A percentile compares a stretch with the other conserved stretches of the same genome.
phyloP scores from a whole-genome alignment of 2,329 filamentous ascomycete species.

The Clonostachys byssicola region DNA sequence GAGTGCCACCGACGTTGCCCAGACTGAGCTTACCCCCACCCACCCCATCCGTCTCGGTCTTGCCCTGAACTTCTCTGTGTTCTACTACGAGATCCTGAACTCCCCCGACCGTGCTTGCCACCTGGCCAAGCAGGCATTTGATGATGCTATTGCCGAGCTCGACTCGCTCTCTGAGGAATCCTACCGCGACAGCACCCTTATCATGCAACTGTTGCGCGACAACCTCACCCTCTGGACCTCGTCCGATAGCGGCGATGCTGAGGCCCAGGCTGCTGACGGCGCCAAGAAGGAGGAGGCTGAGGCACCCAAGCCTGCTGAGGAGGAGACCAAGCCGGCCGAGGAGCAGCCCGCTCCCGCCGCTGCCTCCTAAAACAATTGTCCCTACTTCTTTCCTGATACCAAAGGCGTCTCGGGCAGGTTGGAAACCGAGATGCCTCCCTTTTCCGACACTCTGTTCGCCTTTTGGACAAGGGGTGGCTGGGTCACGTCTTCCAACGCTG shows the following conservation, averaged over 20 bases:
- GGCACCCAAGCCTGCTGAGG: conserved; percentile 32
- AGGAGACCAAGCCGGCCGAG: conserved; percentile 35
- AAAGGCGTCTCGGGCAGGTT: conserved; percentile 27
- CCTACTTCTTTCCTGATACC: conserved; percentile 24
- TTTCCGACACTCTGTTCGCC: conserved; percentile 14
- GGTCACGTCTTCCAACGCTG: conserved; percentile 10
- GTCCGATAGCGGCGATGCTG: conserved; percentile 79
- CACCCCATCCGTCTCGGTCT: conserved; percentile 98
- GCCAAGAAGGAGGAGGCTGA: conserved; percentile 55
- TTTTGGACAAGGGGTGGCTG: conserved; percentile 12
- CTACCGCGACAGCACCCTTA: conserved; percentile 97
- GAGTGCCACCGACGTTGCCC: conserved; percentile 97
- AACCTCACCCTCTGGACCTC: conserved; percentile 98
- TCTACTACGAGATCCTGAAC: conserved; percentile 99
- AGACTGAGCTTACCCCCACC: conserved; percentile 94
- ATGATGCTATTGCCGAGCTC: conserved; percentile 97
- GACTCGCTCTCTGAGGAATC: conserved; percentile 97
- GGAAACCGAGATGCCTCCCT: conserved; percentile 23
- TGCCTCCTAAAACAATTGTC: conserved; percentile 43
- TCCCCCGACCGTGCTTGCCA: conserved; percentile 96
- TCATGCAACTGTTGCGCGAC: conserved; percentile 98
- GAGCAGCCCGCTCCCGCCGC: conserved; percentile 36
- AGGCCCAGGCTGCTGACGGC: conserved; percentile 54
- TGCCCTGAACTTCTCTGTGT: conserved; percentile 98
- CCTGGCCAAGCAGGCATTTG: conserved; percentile 97